Evolutionary conservation across 352 stramenopile species (phyloP).

Genomic region (Phytophthora chlamydospora): DNA sequence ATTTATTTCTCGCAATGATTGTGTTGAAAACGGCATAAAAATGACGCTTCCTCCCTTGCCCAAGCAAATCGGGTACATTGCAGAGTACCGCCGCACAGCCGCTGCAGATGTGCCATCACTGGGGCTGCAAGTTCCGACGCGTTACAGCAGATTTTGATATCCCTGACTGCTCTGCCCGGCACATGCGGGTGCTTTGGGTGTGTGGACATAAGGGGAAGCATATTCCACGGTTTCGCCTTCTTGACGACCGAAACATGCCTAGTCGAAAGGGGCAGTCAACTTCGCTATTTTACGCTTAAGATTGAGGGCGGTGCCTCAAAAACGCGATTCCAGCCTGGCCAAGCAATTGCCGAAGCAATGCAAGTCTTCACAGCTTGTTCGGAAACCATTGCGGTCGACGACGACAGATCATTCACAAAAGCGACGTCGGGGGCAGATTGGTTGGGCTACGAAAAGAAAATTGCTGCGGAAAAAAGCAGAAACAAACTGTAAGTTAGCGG

Average conservation of each 20-base stretch:
- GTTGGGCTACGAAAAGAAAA: conserved; percentile 3
- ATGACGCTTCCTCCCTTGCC: conserved; percentile 13
- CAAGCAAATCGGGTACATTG: conserved; percentile 7
- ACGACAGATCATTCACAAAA: conserved; percentile 1
- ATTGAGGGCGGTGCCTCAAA: conserved; percentile 5
- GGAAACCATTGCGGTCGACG: conserved; percentile 2
- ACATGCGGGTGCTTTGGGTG: conserved; percentile 6
- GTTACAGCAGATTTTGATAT: conserved; percentile 6
- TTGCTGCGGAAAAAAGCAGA: conserved; percentile 2
- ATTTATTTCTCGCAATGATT: conserved; percentile 9
- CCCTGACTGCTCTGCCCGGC: conserved; percentile 9
- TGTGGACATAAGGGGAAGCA: conserved; percentile 14
- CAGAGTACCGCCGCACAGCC: conserved; percentile 10
- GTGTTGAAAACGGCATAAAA: neutral
- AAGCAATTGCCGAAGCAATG: conserved; percentile 1
- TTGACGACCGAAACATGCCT: conserved; percentile 11
- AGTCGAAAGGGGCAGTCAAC: conserved; percentile 10
- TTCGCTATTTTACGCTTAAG: conserved; percentile 6
- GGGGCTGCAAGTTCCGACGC: conserved; percentile 14
- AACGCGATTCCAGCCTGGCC: neutral
- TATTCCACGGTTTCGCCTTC: neutral
- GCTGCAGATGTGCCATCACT: too few species aligned
- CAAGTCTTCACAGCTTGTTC: conserved; percentile 3
- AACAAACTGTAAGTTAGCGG: neutral
- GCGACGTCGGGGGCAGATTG: conserved; percentile 2